Evolutionary conservation across 768 basidiomycete species (phyloP), one percentile per base, ranked within the genome.

Genomic region (Kwoniella botswanensis): DNA sequence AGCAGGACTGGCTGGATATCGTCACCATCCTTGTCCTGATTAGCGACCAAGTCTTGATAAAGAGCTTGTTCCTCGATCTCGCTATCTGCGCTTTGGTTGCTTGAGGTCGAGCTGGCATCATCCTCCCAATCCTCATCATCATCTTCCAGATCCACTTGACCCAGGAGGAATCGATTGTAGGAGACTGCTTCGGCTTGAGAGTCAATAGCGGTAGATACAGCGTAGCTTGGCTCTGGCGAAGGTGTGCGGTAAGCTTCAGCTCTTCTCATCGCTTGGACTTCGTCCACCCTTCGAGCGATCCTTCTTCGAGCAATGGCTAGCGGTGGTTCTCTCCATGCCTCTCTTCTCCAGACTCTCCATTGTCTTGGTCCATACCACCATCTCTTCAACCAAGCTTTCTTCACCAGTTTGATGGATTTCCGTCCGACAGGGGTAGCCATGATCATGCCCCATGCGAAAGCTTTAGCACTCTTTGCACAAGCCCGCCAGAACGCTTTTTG

Each of bases 301-400:
- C 55, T 54, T 46, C 62, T 43, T 21, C 68, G 64, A 21, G 58
- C 53, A 3, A 61, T 24, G 9, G 64, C 58, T n/a, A 73, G 15
- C 22, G 70, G 57, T 21, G 77, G 74, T 60, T 68, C 68, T 17
- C 44, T 11, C 79, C 79, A 81, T 0, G 78, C 79, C 10, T 68
- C 73, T 35, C 78, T 18, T 35, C 76, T 41, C 79, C 79, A 81
- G 15, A 81, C 46, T 18, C 75, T 61, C 78, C 77, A 79, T 4
- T 67, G 70, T 41, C 79, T 43, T 5, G 79, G 79, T 3, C 79
- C 79, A 70, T 76, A 81, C 77, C 77, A 81, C 79, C 79, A 81
- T 60, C 79, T 43, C 21, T 52, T 26, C 12, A 65, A 21, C 68
- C 71, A 74, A 13, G 65, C 52, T 2, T 43, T 56, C 12, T 63